phyloP scores from a whole-genome alignment of 78 protist species.

The Pigoraptor vietnamica region DNA sequence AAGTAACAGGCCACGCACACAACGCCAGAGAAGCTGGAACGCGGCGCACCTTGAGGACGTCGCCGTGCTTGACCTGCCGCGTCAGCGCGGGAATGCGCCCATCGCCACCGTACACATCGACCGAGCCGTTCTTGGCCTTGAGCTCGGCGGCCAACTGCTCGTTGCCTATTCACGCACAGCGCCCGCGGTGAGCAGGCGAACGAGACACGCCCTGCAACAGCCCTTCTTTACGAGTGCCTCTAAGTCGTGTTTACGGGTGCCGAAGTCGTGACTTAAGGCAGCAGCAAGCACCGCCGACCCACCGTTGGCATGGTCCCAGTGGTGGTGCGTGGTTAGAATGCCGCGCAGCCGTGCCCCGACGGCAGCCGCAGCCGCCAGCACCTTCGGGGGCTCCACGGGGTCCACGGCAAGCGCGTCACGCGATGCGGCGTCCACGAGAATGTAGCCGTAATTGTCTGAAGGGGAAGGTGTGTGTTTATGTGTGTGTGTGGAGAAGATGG shows the following conservation, averaged over 20 bases:
- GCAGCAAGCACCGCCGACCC: constrained; percentile 8
- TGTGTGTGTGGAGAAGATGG: too few species aligned
- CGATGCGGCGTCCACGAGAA: constrained; percentile 35
- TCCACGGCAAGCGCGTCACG: constrained; percentile 55
- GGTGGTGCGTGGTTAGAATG: constrained; percentile 75
- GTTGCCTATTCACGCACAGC: too few species aligned
- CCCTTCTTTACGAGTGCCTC: too few species aligned
- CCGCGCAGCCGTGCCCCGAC: neutral
- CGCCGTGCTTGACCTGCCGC: constrained; percentile 9
- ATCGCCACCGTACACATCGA: neutral
- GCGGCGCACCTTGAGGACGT: constrained; percentile 16
- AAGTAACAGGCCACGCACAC: too few species aligned
- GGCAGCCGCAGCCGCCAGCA: neutral
- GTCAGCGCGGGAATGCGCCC: neutral
- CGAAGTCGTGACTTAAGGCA: too few species aligned
- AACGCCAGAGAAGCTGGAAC: too few species aligned
- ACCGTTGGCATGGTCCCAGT: constrained; percentile 82
- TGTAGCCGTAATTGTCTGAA: constrained; percentile 62
- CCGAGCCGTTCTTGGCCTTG: neutral
- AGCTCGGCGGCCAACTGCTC: neutral
- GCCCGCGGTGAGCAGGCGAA: too few species aligned
- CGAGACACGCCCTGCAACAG: too few species aligned
- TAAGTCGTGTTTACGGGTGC: too few species aligned
- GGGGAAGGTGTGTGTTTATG: too few species aligned
- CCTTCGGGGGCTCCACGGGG: constrained; percentile 55